Evolutionary conservation across 139 green algal species (phyloP), one percentile per base, ranked within the genome.

Genomic region (Coccomyxa sp.): DNA sequence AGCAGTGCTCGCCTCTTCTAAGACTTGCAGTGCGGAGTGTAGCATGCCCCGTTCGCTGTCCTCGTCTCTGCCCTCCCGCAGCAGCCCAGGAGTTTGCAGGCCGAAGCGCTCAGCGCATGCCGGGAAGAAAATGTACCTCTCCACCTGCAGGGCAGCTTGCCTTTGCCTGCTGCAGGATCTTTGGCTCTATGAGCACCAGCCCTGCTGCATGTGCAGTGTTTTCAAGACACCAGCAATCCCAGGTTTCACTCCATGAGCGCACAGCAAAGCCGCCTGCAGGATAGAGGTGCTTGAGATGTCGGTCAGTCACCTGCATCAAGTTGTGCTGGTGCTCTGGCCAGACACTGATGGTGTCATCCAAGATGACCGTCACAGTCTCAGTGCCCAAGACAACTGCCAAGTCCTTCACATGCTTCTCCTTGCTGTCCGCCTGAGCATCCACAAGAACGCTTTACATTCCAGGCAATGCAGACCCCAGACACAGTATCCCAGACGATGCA

Each of bases 81-180:
- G 58, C 74, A 94, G 78, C 2, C 82, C 86, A 31, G 70, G 68
- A 3, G 79, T 84, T 10, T 37, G 31, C n/a, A 68, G 33, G n/a
- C 55, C 78, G 81, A 90, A 93, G 70, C 82, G 74, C 7, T n/a
- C 38, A 0, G 82, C 83, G 64, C 79, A 88, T 29, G 83, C 83
- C 6, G 91, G 94, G 82, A 98, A 98, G 86, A 90, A 98, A 73
- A 97, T 88, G 87, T 98, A 98, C 6, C 94, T 85, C 76, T 95
- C 89, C 18, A 90, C 82, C 78, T 91, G 78, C 29, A 88, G 22
- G 4, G 58, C 34, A 64, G 40, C 14, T 27, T 33, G 18, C 14
- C 64, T 71, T 8, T 71, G 22, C 10, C 68, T 37, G 10, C n/a
- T 22, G 68, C 29, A 36, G 29, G 10, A 72, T 16, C n/a, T 37